phyloP scores from a whole-genome alignment of 768 basidiomycete genomes.

The Mycena alexandri region DNA sequence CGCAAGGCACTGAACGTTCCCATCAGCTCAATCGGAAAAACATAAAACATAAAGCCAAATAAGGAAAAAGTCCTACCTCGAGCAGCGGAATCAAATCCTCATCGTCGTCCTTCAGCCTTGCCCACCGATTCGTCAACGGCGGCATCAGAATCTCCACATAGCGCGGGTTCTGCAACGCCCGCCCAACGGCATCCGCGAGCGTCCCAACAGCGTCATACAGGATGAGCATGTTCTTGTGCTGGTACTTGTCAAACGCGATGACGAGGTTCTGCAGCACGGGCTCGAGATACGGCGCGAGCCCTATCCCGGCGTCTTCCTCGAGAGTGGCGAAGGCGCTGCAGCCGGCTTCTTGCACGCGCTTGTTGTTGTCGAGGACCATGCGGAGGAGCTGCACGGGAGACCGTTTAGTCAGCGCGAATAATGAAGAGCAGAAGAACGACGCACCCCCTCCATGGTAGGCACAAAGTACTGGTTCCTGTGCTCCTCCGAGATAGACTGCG shows the following conservation, averaged over 20 bases:
- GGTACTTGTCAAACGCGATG: slow-evolving; percentile 97
- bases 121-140: slow-evolving; percentile 90
- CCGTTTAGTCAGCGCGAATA: not conserved
- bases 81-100: slow-evolving; percentile 94
- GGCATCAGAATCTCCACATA: slow-evolving; percentile 98
- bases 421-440: slow-evolving; percentile 34
- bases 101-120: slow-evolving; percentile 91
- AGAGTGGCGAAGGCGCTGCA: slow-evolving; percentile 99
- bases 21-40: not conserved
- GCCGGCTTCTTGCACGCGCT: slow-evolving; percentile 98
- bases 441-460: slow-evolving; percentile 97
- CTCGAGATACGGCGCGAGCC: slow-evolving; percentile 93
- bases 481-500: slow-evolving; percentile 85
- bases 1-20: slow-evolving; percentile 87
- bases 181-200: slow-evolving; percentile 94
- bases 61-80: slow-evolving; percentile 71
- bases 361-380: slow-evolving; percentile 98
- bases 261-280: slow-evolving; percentile 96
- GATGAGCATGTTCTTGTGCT: slow-evolving; percentile 99
- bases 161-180: slow-evolving; percentile 84
- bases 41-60: not conserved
- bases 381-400: slow-evolving; percentile 78
- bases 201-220: slow-evolving; percentile 99
- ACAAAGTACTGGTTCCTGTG: slow-evolving; percentile 94
- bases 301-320: slow-evolving; percentile 94